phyloP scores from a whole-genome alignment of 305 asterid species.

The Rubia occidens region DNA sequence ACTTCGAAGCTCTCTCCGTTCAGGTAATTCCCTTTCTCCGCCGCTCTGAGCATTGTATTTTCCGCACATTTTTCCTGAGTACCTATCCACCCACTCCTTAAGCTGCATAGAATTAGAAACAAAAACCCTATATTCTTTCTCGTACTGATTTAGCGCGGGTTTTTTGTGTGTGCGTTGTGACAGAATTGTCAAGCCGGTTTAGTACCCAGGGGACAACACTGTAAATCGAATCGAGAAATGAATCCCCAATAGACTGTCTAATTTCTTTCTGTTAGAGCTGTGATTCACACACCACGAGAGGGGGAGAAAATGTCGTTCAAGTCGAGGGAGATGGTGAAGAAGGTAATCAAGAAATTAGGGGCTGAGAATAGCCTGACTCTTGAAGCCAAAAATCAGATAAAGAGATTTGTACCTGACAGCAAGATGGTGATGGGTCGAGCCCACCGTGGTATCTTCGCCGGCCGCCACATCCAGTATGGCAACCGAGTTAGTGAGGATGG shows the following conservation, averaged over 20 bases:
- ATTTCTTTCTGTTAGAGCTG: not conserved
- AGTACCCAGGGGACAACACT: no score
- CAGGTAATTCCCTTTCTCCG: no score
- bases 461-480: slow-evolving; percentile 90
- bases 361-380: slow-evolving; percentile 75
- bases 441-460: slow-evolving; percentile 84
- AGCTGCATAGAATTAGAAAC: not conserved
- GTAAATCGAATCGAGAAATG: no score
- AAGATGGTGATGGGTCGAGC: slow-evolving; percentile 90
- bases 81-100: no score
- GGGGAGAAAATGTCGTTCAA: slow-evolving; percentile 58
- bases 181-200: not conserved
- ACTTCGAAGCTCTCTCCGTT: not conserved
- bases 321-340: slow-evolving; percentile 79
- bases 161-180: not conserved
- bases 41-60: no score
- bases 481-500: slow-evolving; percentile 85
- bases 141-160: not conserved
- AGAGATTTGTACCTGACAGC: slow-evolving; percentile 51
- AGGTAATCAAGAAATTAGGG: slow-evolving; percentile 63
- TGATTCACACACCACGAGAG: not conserved
- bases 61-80: not conserved
- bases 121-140: not conserved
- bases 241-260: not conserved
- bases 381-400: slow-evolving; percentile 49